Conservation (phyloP, 2,329 filamentous ascomycete genomes). For the Aureobasidium melanogenum region DNA sequence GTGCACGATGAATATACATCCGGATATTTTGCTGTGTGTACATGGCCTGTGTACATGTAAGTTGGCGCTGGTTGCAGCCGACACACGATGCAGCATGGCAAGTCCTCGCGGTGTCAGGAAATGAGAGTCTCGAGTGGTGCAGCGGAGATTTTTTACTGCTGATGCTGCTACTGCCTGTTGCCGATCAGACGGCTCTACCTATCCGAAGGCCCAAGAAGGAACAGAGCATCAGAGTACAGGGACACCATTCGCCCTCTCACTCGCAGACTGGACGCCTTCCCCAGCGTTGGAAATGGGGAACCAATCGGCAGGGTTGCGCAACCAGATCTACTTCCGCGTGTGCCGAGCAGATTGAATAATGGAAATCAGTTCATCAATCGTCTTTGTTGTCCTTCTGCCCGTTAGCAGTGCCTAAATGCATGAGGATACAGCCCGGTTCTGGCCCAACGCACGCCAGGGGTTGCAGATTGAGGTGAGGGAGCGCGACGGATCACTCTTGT, state of each 20-base stretch:
- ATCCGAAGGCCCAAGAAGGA: constrained; percentile 1
- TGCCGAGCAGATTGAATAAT: constrained; percentile 9
- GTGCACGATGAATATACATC: background rate
- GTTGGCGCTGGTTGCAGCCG: background rate
- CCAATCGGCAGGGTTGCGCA: constrained; percentile 11
- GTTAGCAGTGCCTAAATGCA: background rate
- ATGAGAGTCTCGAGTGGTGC: background rate
- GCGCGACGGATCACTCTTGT: background rate
- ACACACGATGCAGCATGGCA: background rate
- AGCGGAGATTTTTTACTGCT: constrained; percentile 3
- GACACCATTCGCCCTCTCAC: background rate
- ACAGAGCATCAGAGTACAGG: background rate
- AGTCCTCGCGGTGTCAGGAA: background rate
- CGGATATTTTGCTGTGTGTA: background rate
- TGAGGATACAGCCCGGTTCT: constrained; percentile 1
- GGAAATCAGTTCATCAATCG: constrained; percentile 6
- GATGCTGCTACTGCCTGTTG: constrained; percentile 1
- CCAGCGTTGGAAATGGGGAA: background rate
- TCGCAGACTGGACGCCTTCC: background rate
- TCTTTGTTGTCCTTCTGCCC: constrained; percentile 9
- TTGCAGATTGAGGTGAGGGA: background rate
- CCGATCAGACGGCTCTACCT: constrained; percentile 4
- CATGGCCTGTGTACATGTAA: background rate
- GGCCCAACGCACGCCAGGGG: constrained; percentile 10
- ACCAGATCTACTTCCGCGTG: constrained; percentile 9